Evolutionary conservation across 495 filamentous ascomycete species (phyloP).

Genomic region (Aspergillus coremiiformis): DNA sequence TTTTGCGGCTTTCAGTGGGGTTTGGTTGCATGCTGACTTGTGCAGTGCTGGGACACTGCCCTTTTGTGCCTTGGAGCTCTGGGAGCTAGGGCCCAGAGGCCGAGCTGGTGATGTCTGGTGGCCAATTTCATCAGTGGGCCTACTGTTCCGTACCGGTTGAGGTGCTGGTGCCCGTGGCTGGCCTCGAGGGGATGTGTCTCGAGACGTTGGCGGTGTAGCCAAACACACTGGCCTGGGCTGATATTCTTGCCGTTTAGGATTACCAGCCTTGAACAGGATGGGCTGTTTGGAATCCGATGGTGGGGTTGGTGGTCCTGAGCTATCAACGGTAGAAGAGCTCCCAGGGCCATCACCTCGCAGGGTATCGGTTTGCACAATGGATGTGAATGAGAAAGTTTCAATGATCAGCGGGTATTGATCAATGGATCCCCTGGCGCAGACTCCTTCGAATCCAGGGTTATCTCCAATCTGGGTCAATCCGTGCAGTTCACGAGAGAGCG

Average conservation of each 20-base stretch:
- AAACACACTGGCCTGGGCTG: background rate
- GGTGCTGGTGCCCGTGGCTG: background rate
- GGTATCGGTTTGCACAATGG: constrained; percentile 6
- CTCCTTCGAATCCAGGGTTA: constrained; percentile 33
- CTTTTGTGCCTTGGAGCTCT: background rate
- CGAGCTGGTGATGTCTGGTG: background rate
- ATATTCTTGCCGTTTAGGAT: background rate
- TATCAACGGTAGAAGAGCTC: constrained; percentile 31
- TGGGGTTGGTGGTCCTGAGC: constrained; percentile 31
- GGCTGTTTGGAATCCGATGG: constrained; percentile 13
- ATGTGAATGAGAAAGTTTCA: constrained; percentile 16
- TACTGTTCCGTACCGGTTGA: background rate
- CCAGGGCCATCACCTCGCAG: constrained; percentile 13
- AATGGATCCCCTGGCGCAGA: constrained; percentile 34
- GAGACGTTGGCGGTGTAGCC: background rate
- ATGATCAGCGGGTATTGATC: constrained; percentile 43
- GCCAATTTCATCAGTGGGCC: background rate
- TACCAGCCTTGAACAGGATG: constrained; percentile 9
- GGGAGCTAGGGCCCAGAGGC: background rate
- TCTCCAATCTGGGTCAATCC: constrained; percentile 27
- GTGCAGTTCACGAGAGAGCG: constrained; percentile 36
- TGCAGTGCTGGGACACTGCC: background rate
- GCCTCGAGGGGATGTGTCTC: constrained; percentile 3
- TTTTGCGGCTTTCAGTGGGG: background rate
- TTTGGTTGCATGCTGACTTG: background rate